Conservation (phyloP, 2,329 filamentous ascomycete species). For the Phymatotrichopsis omnivora region DNA sequence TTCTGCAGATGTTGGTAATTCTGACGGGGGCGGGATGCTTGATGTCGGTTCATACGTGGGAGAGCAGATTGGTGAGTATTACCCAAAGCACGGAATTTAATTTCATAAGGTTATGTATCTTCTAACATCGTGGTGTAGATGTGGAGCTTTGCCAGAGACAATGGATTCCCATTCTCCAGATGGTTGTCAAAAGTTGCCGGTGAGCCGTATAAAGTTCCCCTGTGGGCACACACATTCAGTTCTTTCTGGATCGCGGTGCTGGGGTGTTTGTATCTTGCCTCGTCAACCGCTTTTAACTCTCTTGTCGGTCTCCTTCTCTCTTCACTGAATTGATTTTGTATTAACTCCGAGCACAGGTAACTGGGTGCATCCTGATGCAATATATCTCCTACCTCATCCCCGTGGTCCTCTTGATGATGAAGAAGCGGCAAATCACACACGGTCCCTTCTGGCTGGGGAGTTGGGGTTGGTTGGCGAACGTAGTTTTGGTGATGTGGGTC, state of each 20-base stretch:
- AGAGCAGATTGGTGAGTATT: conserved; percentile 31
- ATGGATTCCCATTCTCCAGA: conserved; percentile 36
- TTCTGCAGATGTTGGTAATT: conserved; percentile 36
- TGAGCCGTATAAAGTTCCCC: conserved; percentile 33
- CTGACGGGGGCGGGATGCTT: conserved; percentile 39
- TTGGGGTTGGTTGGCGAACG: conserved; percentile 34
- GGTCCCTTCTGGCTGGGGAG: conserved; percentile 37
- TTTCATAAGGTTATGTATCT: background rate
- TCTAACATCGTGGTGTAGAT: conserved; percentile 7
- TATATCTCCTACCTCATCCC: conserved; percentile 30
- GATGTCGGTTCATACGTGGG: conserved; percentile 31
- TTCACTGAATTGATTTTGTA: background rate
- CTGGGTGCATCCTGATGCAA: conserved; percentile 29
- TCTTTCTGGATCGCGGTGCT: conserved; percentile 36
- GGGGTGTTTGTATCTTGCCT: conserved; percentile 39
- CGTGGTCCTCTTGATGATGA: conserved; percentile 36
- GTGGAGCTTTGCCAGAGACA: conserved; percentile 42
- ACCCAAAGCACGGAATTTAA: background rate
- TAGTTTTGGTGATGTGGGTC: conserved; percentile 36
- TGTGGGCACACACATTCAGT: conserved; percentile 36
- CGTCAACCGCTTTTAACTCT: conserved; percentile 38
- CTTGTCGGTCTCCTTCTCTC: conserved; percentile 4
- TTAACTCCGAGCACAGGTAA: conserved; percentile 25
- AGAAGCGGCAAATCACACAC: conserved; percentile 35
- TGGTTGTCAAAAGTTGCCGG: conserved; percentile 35